These are phyloP conservation scores for Pleurotus tuber-regium DNA, from an alignment of 768 basidiomycete genomes.

Conservation along the genomic window DNA sequence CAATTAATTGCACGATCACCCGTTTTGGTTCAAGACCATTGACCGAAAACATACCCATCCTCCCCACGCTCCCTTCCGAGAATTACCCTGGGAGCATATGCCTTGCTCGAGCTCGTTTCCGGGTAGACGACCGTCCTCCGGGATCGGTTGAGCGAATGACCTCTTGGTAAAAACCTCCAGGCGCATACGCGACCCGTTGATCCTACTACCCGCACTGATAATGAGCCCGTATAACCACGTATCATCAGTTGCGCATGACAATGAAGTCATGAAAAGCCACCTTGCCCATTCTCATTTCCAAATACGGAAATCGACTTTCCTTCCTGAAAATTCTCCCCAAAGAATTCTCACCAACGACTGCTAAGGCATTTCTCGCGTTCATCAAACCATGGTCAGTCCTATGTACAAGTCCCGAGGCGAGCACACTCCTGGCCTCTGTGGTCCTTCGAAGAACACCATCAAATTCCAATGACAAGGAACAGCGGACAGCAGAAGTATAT, in stretches of 20 bases:
- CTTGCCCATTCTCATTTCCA: background rate
- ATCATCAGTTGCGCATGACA: too few species aligned
- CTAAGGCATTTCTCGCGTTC: background rate
- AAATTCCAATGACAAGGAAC: background rate
- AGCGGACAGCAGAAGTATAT: background rate
- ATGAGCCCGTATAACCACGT: background rate
- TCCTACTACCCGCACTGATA: background rate
- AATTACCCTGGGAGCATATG: background rate
- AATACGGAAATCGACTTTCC: background rate
- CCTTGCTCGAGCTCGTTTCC: background rate
- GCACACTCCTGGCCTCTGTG: too few species aligned
- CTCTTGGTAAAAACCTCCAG: background rate
- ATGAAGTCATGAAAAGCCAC: too few species aligned
- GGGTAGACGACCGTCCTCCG: background rate
- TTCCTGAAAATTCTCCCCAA: background rate
- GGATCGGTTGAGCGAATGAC: background rate
- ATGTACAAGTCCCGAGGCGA: background rate
- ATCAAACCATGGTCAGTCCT: background rate
- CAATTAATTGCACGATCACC: background rate
- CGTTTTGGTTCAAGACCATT: background rate
- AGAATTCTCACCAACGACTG: background rate
- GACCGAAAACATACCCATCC: background rate
- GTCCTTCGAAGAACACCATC: background rate
- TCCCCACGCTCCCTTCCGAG: background rate
- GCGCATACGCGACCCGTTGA: too few species aligned